phyloP scores from a whole-genome alignment of 1,139 yeast species.

The Yamadazyma pseudoaaseri region DNA sequence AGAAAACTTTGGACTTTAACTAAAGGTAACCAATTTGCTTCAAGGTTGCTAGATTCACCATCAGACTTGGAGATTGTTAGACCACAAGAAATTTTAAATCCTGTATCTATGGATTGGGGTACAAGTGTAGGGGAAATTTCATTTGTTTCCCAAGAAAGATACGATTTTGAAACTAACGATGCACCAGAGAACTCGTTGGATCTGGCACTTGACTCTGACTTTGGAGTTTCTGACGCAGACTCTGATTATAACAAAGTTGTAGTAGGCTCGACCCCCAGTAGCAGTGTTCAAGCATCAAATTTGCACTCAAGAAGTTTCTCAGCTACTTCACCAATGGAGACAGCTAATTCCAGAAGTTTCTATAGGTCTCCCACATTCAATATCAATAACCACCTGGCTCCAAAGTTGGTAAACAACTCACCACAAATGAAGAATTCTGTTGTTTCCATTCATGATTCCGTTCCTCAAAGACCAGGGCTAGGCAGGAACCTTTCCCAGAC shows the following conservation, averaged over 20 bases:
- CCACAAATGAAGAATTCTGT: neutral
- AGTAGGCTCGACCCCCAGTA: constrained; percentile 20
- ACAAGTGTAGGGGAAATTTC: constrained; percentile 44
- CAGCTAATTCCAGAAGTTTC: neutral
- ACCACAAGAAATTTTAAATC: constrained; percentile 54
- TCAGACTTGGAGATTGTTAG: constrained; percentile 33
- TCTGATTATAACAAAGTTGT: constrained; percentile 14
- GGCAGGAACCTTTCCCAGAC: constrained; percentile 34
- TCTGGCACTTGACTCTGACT: constrained; percentile 2
- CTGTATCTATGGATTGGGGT: constrained; percentile 59
- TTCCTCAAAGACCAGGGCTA: constrained; percentile 24
- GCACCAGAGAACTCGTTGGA: constrained; percentile 1
- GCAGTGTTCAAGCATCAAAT: neutral
- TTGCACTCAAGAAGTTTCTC: neutral
- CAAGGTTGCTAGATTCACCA: constrained; percentile 48
- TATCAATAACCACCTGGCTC: neutral
- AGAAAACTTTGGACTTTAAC: constrained; percentile 43
- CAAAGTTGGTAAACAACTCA: neutral
- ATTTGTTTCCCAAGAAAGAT: constrained; percentile 52
- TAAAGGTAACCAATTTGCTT: constrained; percentile 49
- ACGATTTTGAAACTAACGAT: constrained; percentile 34
- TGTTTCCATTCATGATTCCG: neutral
- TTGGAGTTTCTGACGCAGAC: constrained; percentile 8
- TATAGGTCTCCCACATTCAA: neutral
- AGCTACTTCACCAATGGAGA: neutral